Conservation (phyloP, 1,284 basidiomycete genomes). For the Cryptococcus hybrid region DNA sequence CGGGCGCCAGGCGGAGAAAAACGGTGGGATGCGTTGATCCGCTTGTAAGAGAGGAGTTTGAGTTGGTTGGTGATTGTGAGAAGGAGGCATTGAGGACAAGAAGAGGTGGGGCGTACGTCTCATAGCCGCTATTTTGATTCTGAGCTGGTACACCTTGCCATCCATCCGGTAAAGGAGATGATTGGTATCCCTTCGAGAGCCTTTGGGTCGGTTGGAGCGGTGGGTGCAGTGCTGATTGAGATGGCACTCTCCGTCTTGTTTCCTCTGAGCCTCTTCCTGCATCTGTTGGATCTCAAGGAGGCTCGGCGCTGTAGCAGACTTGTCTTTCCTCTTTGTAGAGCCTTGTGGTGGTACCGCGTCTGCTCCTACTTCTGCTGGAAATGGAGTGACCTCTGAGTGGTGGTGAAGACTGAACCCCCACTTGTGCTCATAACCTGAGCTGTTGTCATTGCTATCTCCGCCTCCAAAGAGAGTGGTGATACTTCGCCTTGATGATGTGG, state of each 20-base stretch:
- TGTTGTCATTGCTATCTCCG: conserved; percentile 3
- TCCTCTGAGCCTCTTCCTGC: conserved; percentile 8
- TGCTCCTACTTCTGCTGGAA: neutral
- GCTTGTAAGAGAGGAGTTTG: conserved; percentile 12
- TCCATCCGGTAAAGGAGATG: conserved; percentile 15
- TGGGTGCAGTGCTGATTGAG: neutral
- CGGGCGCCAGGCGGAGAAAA: conserved; percentile 35
- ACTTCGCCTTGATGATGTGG: neutral
- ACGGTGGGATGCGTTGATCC: conserved; percentile 15
- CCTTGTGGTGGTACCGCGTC: neutral
- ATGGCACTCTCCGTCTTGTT: conserved; percentile 2
- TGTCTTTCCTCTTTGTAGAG: conserved; percentile 7
- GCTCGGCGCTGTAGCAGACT: conserved; percentile 11
- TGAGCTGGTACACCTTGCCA: conserved; percentile 14
- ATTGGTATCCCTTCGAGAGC: conserved; percentile 8
- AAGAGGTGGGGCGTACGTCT: conserved; percentile 6
- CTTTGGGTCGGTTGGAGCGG: conserved; percentile 2
- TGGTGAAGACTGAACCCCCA: neutral
- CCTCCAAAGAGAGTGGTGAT: conserved; percentile 1
- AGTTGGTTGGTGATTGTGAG: neutral
- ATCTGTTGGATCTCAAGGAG: conserved; percentile 25
- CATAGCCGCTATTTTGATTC: neutral
- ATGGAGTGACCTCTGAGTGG: neutral
- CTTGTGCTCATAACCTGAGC: neutral
- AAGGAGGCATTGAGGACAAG: conserved; percentile 10